phyloP scores from a whole-genome alignment of 495 filamentous ascomycete species.

The Trichoderma erinaceum region DNA sequence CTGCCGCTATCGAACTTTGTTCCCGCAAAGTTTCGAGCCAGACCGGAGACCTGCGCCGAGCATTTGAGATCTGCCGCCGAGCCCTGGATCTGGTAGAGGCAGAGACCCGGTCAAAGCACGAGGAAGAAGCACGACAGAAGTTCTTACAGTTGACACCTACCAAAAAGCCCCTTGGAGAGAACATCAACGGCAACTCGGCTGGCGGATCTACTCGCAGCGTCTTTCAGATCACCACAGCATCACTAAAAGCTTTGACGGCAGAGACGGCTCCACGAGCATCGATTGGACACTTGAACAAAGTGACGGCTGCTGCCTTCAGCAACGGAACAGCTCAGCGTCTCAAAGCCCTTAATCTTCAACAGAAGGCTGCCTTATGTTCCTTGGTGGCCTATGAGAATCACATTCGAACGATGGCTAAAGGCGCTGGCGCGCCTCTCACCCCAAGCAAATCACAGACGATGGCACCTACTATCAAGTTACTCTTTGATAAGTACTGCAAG shows the following conservation, averaged over 20 bases:
- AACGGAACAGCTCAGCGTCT: slow-evolving; percentile 78
- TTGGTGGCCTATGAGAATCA: slow-evolving; percentile 72
- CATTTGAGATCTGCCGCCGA: slow-evolving; percentile 86
- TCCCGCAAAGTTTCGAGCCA: slow-evolving; percentile 90
- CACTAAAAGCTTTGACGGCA: slow-evolving; percentile 53
- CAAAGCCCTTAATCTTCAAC: slow-evolving; percentile 83
- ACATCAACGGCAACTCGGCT: slow-evolving; percentile 41
- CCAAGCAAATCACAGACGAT: slow-evolving; percentile 28
- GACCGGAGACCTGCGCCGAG: slow-evolving; percentile 89
- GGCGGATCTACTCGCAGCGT: slow-evolving; percentile 30
- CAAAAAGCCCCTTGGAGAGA: slow-evolving; percentile 39
- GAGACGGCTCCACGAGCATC: slow-evolving; percentile 82
- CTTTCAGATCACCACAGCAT: slow-evolving; percentile 32
- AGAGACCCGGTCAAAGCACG: slow-evolving; percentile 65
- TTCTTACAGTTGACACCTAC: slow-evolving; percentile 42
- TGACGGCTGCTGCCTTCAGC: slow-evolving; percentile 79
- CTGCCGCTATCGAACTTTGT: slow-evolving; percentile 85
- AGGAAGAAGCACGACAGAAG: slow-evolving; percentile 46
- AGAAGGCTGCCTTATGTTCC: slow-evolving; percentile 90
- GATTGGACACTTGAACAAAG: slow-evolving; percentile 83
- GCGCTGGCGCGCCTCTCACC: slow-evolving; percentile 48
- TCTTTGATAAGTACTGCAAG: slow-evolving; percentile 71
- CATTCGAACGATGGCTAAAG: slow-evolving; percentile 36
- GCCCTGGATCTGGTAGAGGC: slow-evolving; percentile 84
- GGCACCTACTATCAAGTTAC: slow-evolving; percentile 67